Evolutionary conservation across 2,329 filamentous ascomycete species (phyloP), one percentile per base, ranked within the genome.

Genomic region (Penicillium sp.): DNA sequence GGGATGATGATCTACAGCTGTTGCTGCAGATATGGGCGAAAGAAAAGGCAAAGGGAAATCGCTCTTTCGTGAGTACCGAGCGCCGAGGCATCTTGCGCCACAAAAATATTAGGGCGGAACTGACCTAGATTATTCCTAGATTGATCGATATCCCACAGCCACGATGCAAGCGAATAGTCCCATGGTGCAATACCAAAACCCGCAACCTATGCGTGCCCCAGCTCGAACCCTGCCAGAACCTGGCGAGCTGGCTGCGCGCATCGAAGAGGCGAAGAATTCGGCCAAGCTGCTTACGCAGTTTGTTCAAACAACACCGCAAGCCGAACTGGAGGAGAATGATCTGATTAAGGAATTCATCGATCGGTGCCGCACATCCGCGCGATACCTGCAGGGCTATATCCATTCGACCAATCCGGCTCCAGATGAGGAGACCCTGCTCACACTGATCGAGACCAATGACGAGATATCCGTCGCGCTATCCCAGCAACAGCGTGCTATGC

Each of bases 341-440:
- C 83, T 99, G 54, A 88, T 97, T 73, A 90, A 89, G 72, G 95
- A 99, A 78, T 98, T 99, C 73, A 87, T 89, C 50, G 89, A 95
- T 67, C 88, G 95, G 25, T 98, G 94, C 72, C 87, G 89, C 63
- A 85, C 87, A 57, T 94, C 94, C 4, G 89, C 90, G 54, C 85
- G 88, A 55, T 91, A 90, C 71, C 87, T 98, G 67, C 92, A 97
- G 71, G 83, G 83, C 35, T 98, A 96, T 78, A 96, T 98, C 82
- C 83, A 88, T 43, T 86, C 88, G 49, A 88, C 90, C 58, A 85
- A 91, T 72, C 93, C 94, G 0, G 74, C 86, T 0, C 93, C 94
- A 0, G 95, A 98, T 75, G 94, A 96, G 70, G 90, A 96, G 67
- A 98, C 94, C 1, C 92, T 98, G 85, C 88, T 95, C 72, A 93